Conservation (phyloP, 352 stramenopile genomes). For the Elongisporangium prolatum region DNA sequence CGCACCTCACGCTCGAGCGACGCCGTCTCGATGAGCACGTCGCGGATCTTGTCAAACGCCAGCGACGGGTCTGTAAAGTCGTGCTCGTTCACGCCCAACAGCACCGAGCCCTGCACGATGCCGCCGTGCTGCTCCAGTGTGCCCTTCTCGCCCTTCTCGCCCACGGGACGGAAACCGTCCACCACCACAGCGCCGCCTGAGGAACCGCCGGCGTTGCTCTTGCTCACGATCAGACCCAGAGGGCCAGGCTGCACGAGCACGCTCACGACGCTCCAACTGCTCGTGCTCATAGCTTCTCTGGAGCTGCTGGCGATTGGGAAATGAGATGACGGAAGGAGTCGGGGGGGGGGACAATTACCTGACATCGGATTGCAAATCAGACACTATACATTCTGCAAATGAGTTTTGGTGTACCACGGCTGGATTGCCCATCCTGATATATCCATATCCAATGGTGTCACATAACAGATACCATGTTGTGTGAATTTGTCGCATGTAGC, state of each 20-base stretch:
- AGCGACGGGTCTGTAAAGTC: slow-evolving; percentile 48
- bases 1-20: slow-evolving; percentile 45
- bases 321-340: slow-evolving; percentile 2
- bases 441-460: not conserved
- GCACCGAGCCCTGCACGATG: slow-evolving; percentile 31
- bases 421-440: not conserved
- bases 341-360: not conserved
- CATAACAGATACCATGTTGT: not conserved
- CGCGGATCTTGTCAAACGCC: slow-evolving; percentile 65
- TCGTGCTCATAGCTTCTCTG: not conserved
- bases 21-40: slow-evolving; percentile 67
- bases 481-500: not conserved
- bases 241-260: slow-evolving; percentile 61
- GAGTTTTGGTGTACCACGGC: not conserved
- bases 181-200: slow-evolving; percentile 32
- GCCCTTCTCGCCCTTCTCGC: slow-evolving; percentile 30
- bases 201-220: slow-evolving; percentile 17
- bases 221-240: slow-evolving; percentile 75
- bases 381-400: not conserved
- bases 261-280: slow-evolving; percentile 44
- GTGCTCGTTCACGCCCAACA: slow-evolving; percentile 70
- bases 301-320: not conserved
- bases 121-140: slow-evolving; percentile 36
- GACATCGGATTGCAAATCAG: not conserved
- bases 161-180: slow-evolving; percentile 68